A percentile compares a stretch with the other conserved stretches of the same genome.
Evolutionary conservation across 345 rosid genomes (phyloP).

Genomic region (Turnera subulata): DNA sequence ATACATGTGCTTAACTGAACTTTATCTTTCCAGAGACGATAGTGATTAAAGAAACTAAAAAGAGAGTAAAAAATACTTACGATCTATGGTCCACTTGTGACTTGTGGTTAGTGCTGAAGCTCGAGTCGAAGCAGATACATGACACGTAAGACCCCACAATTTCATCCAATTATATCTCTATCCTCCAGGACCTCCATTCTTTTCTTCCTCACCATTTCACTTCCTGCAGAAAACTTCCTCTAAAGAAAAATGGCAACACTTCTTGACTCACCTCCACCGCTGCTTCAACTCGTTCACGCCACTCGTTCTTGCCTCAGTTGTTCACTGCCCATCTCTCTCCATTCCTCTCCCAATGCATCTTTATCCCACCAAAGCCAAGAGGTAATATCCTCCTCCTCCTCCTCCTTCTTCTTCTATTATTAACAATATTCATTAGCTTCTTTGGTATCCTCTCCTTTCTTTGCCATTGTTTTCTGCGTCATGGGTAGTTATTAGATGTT

Average conservation of each 20-base stretch:
- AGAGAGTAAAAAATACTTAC: background rate
- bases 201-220: background rate
- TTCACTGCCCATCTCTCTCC: slow-evolving; percentile 11
- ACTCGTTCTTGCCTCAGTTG: slow-evolving; percentile 9
- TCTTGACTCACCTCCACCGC: slow-evolving; percentile 4
- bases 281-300: background rate
- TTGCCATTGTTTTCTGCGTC: too few species aligned
- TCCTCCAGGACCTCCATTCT: background rate
- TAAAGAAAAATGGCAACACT: slow-evolving; percentile 15
- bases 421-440: background rate
- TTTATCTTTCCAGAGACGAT: too few species aligned
- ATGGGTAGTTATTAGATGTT: too few species aligned
- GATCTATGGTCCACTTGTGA: background rate
- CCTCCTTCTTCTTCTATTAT: background rate
- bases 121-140: background rate
- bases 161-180: too few species aligned
- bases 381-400: slow-evolving; percentile 9
- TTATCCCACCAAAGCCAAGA: slow-evolving; percentile 1
- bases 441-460: too few species aligned
- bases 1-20: too few species aligned
- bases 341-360: slow-evolving; percentile 1
- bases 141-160: background rate
- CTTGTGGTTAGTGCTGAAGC: background rate
- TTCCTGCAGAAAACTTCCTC: background rate
- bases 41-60: too few species aligned